phyloP scores from a whole-genome alignment of 2,329 filamentous ascomycete genomes.

The Cladosporium sp. region DNA sequence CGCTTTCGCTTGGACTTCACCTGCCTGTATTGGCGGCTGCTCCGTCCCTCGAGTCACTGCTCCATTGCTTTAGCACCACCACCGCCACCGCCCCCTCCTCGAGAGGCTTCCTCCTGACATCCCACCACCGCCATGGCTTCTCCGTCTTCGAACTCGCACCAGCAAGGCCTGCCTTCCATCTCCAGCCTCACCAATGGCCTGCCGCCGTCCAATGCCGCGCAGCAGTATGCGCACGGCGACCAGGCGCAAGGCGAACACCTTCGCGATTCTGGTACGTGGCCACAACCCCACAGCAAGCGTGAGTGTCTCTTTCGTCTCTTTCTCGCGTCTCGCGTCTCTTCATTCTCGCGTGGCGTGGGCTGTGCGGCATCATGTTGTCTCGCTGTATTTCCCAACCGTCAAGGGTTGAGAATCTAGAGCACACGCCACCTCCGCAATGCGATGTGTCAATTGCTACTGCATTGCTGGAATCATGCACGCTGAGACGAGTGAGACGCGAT shows the following conservation, averaged over 20 bases:
- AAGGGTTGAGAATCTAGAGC: neutral
- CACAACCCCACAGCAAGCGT: slow-evolving; percentile 40
- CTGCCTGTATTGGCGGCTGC: slow-evolving; percentile 1
- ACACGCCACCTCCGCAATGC: neutral
- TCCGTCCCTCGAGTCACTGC: slow-evolving; percentile 1
- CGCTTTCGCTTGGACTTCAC: neutral
- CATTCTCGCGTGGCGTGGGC: neutral
- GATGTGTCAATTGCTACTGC: neutral
- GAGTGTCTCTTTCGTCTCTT: slow-evolving; percentile 26
- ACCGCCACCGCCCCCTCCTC: neutral
- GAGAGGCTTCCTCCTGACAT: neutral
- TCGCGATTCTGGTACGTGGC: slow-evolving; percentile 40
- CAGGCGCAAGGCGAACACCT: slow-evolving; percentile 34
- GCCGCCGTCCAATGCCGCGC: slow-evolving; percentile 25
- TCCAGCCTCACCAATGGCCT: slow-evolving; percentile 39
- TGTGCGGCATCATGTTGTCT: neutral
- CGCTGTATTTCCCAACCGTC: neutral
- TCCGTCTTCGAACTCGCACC: slow-evolving; percentile 22
- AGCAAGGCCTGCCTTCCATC: slow-evolving; percentile 38
- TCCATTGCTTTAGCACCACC: neutral
- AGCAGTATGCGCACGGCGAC: slow-evolving; percentile 34
- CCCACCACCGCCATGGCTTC: slow-evolving; percentile 28
- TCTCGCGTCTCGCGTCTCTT: neutral
- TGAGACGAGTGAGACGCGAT: neutral
- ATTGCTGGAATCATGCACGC: neutral